Conservation (phyloP, 441 rosid species). For the Adansonia madagascariensis region DNA sequence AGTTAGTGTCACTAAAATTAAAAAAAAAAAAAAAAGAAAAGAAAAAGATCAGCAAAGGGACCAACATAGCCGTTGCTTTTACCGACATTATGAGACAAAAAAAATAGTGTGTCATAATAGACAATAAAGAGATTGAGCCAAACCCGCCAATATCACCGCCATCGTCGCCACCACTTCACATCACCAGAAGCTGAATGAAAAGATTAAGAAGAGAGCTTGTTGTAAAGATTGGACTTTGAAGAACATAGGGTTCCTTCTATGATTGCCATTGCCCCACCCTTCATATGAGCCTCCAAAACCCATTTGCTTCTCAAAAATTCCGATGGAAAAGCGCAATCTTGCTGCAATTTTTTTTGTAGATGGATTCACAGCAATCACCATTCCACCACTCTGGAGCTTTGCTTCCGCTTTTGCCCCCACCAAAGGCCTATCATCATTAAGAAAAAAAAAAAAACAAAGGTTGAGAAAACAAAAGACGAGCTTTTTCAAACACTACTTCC, state of each 20-base stretch:
- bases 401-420: conserved; percentile 19
- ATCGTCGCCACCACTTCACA: conserved; percentile 21
- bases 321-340: conserved; percentile 17
- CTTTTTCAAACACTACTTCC: conserved; percentile 3
- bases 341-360: conserved; percentile 28
- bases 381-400: conserved; percentile 23
- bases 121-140: conserved; percentile 66
- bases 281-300: conserved; percentile 23
- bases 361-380: conserved; percentile 26
- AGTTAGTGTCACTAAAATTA: neutral
- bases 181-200: conserved; percentile 29
- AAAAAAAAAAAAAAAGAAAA: neutral
- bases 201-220: conserved; percentile 26
- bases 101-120: conserved; percentile 25
- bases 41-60: neutral
- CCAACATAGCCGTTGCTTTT: conserved; percentile 6
- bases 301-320: conserved; percentile 30
- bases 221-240: conserved; percentile 32
- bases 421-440: conserved; percentile 27
- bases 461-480: neutral
- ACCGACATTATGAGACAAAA: conserved; percentile 18
- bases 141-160: conserved; percentile 75
- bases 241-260: conserved; percentile 17
- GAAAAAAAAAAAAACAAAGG: neutral
- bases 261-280: conserved; percentile 21